Percentiles rank a stretch among this genome's conserved stretches.
Conservation (phyloP, 768 basidiomycete species). For the Podaxis sp. region DNA sequence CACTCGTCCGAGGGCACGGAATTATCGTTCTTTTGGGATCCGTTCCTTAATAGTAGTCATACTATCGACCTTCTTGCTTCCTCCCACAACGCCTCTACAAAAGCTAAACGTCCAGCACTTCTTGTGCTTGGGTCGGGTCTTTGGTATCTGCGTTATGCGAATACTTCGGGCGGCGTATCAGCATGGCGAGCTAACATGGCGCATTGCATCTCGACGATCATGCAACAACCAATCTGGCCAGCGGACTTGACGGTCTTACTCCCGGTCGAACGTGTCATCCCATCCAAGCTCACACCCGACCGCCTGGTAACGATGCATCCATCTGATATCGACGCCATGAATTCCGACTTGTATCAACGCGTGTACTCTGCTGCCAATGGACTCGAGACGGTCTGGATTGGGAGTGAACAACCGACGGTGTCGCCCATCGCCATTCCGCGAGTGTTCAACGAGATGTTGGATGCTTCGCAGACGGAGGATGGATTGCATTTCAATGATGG, state of each 20-base stretch:
- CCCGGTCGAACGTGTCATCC: conserved; percentile 72
- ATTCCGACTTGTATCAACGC: conserved; percentile 76
- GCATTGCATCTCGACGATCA: conserved; percentile 50
- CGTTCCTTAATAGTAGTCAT: conserved; percentile 73
- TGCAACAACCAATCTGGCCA: conserved; percentile 30
- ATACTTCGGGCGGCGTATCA: conserved; percentile 68
- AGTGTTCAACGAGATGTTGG: conserved; percentile 81
- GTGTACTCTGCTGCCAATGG: conserved; percentile 35
- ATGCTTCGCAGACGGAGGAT: conserved; percentile 73
- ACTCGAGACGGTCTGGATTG: background rate
- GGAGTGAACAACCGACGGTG: background rate
- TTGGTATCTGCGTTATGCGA: conserved; percentile 83
- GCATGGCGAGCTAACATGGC: conserved; percentile 80
- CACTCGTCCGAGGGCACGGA: conserved; percentile 42
- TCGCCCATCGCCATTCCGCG: conserved; percentile 59
- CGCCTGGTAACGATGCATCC: conserved; percentile 68
- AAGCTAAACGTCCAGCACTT: conserved; percentile 44
- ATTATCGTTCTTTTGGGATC: conserved; percentile 80
- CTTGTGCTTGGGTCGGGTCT: conserved; percentile 84
- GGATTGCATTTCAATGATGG: conserved; percentile 77
- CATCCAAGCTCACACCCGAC: conserved; percentile 60
- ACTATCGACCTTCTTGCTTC: conserved; percentile 41
- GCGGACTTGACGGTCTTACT: conserved; percentile 78
- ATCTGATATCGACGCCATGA: conserved; percentile 89
- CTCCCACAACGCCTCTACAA: background rate